Percentiles rank a stretch among this genome's conserved stretches.
Conservation (phyloP, 2,329 filamentous ascomycete genomes). For the Aschersonia sp. region DNA sequence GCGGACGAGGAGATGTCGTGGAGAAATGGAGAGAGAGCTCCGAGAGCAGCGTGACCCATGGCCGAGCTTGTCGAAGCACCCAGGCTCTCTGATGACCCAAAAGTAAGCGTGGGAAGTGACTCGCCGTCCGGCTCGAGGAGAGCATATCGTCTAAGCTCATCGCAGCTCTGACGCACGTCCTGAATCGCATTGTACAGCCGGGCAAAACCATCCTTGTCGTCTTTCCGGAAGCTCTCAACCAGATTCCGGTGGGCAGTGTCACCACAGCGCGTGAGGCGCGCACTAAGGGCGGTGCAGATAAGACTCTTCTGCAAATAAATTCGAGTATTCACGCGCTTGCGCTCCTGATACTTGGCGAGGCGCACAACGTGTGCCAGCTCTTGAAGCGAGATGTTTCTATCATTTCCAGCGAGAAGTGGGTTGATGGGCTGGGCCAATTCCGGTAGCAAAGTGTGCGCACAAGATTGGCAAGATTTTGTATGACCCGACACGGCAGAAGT, state of each 20-base stretch:
- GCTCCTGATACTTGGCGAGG: constrained; percentile 67
- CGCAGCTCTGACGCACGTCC: constrained; percentile 64
- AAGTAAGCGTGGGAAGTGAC: constrained; percentile 26
- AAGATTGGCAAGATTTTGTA: constrained; percentile 11
- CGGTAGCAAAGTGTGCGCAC: constrained; percentile 42
- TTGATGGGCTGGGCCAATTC: constrained; percentile 55
- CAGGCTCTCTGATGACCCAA: constrained; percentile 32
- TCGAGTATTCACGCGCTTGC: constrained; percentile 59
- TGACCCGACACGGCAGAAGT: constrained; percentile 2
- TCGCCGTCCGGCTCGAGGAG: constrained; percentile 61
- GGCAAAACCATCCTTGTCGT: constrained; percentile 66
- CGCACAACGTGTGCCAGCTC: constrained; percentile 68
- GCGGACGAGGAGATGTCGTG: constrained; percentile 64
- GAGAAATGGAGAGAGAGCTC: constrained; percentile 40
- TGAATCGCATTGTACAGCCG: constrained; percentile 63
- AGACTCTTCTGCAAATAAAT: constrained; percentile 60
- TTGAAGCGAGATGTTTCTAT: constrained; percentile 54
- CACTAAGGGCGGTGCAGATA: constrained; percentile 59
- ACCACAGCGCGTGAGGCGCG: constrained; percentile 59
- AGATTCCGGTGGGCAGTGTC: constrained; percentile 62
- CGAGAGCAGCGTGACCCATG: constrained; percentile 19
- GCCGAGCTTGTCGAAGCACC: constrained; percentile 29
- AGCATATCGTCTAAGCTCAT: constrained; percentile 56
- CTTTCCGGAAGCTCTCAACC: constrained; percentile 62
- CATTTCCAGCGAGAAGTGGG: constrained; percentile 41